Percentiles rank a stretch among this genome's conserved stretches.
Evolutionary conservation across 208 protist species (phyloP).

Genomic region (Acanthamoeba lenticulata): DNA sequence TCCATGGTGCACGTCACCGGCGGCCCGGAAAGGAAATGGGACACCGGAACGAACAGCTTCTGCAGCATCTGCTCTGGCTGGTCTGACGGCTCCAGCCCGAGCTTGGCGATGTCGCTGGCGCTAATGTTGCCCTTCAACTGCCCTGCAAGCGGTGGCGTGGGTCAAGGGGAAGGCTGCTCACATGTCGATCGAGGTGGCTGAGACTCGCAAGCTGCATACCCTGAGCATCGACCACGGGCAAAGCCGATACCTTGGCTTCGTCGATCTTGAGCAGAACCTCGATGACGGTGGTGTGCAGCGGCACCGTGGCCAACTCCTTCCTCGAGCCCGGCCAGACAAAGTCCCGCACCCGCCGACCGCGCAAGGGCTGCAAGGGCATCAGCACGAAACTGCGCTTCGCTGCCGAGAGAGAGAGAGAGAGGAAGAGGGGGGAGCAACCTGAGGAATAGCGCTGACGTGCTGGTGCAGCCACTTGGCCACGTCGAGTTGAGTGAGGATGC

Average conservation of each 20-base stretch:
- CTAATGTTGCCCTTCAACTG: background rate
- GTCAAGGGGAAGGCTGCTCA: background rate
- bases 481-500: background rate
- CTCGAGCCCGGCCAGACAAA: background rate
- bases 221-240: background rate
- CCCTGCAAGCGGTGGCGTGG: background rate
- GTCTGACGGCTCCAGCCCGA: background rate
- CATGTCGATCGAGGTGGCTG: background rate
- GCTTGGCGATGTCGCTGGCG: background rate
- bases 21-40: background rate
- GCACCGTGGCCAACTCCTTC: slow-evolving; percentile 8
- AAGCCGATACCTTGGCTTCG: background rate
- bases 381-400: background rate
- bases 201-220: background rate
- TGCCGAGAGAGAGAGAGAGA: background rate
- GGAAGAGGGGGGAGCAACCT: background rate
- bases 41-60: background rate
- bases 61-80: background rate
- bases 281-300: background rate
- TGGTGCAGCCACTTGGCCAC: background rate
- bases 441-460: background rate
- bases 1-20: background rate
- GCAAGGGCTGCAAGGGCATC: background rate
- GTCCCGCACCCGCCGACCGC: background rate
- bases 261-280: slow-evolving; percentile 1